Evolutionary conservation across 2,329 filamentous ascomycete genomes (phyloP).

Genomic region (Ceratocystis variospora): DNA sequence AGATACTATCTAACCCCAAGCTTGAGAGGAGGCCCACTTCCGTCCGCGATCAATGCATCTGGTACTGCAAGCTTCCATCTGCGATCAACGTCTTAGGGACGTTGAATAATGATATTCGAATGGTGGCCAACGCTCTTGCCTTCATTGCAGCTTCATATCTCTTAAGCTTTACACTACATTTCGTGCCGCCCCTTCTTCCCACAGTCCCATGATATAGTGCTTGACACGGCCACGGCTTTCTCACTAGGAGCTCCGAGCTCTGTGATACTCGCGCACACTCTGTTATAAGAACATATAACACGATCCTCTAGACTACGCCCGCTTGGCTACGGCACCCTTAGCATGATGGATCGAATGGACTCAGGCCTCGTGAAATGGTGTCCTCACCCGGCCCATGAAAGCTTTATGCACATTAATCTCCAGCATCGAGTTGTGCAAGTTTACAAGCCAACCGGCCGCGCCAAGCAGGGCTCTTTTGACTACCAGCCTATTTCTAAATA

Average conservation of each 20-base stretch:
- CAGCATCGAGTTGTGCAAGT: constrained; percentile 49
- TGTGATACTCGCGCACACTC: neutral
- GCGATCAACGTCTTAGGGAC: neutral
- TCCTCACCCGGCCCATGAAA: constrained; percentile 42
- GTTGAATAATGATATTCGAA: neutral
- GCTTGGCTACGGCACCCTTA: constrained; percentile 6
- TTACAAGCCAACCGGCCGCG: constrained; percentile 48
- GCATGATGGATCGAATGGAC: constrained; percentile 43
- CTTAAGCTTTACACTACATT: neutral
- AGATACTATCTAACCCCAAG: neutral
- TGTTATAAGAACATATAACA: neutral
- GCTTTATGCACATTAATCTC: constrained; percentile 51
- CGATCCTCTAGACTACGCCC: neutral
- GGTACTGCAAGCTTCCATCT: neutral
- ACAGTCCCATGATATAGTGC: neutral
- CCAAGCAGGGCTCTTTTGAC: constrained; percentile 43
- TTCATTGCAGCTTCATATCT: neutral
- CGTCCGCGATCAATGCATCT: neutral
- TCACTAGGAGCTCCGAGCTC: neutral
- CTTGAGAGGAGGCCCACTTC: neutral
- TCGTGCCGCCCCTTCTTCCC: neutral
- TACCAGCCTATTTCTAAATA: constrained; percentile 44
- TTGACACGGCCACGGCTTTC: neutral
- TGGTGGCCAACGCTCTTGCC: neutral
- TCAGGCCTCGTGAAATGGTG: constrained; percentile 55